Base-by-base conservation (phyloP, 78 protist genomes). In the Emiliania huxleyi region DNA sequence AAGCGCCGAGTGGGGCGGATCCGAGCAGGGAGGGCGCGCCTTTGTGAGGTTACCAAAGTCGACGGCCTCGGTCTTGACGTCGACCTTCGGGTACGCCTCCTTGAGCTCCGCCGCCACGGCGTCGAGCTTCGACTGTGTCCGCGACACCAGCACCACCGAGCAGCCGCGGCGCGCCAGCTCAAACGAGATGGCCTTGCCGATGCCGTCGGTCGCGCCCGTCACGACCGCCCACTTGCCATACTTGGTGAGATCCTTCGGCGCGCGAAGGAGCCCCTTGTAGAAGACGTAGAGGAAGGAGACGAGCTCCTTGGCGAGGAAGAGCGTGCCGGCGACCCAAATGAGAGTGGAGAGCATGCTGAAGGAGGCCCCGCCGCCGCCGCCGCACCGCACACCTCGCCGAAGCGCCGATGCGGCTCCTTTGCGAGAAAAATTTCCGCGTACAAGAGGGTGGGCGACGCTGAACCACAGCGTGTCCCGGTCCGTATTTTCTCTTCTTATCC, bases 131-230 rank as follows among this genome's bases (percentile, higher is more conserved):
- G 6, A 18, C 25, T 18, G 35, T 33, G 85, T 22, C 2, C 85
- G 85, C 48, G 48, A 37, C 46, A 77, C 11, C 35, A 77, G 85
- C 48, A 77, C 5, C 29, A 77, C 85, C 15, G 23, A 18, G 85
- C 29, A 21, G 46, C 85, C 85, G 35, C n/a, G 15, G 48, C 85
- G 85, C 48, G 85, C 85, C 46, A 77, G 85, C 46, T 77, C 85
- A 40, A 77, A 77, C 19, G 85, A 45, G 18, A 77, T 40, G 2
- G 85, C 85, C 46, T 77, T 77, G 3, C 85, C 85, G 21, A 77
- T 77, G 46, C 85, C 85, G 29, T 77, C 85, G 46, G 85, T 77
- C 15, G 85, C 85, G 85, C 85, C 85, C 25, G 85, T 77, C 25
- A 77, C 85, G 22, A 77, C 85, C n/a, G 85, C 85, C 85, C 85